phyloP scores from a whole-genome alignment of 164 flowering plant genomes.

The Liquidambar formosana region DNA sequence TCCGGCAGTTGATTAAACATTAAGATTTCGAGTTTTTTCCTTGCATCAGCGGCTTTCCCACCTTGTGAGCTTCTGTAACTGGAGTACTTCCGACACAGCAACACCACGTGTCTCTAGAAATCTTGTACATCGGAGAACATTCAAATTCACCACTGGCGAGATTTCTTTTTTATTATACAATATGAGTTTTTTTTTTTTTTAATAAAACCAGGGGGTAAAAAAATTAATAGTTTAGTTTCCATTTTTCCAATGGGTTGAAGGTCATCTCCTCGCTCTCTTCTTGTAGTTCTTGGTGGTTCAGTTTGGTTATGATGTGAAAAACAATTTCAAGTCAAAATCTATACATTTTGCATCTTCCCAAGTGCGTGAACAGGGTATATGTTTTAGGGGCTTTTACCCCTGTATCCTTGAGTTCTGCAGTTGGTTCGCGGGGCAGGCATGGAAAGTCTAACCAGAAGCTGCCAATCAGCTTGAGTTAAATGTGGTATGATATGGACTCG shows the following conservation, averaged over 20 bases:
- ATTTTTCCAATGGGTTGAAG: too few relatives aligned
- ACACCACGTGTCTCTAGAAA: background rate
- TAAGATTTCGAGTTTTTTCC: background rate
- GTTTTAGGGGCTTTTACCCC: too few relatives aligned
- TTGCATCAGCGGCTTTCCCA: background rate
- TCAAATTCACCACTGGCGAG: background rate
- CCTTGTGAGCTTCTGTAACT: background rate
- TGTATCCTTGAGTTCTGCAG: too few relatives aligned
- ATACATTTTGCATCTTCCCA: background rate
- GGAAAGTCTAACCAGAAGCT: too few relatives aligned
- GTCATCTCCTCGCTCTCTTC: too few relatives aligned
- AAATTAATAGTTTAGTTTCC: background rate
- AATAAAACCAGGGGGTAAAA: background rate
- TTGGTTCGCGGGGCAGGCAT: too few relatives aligned
- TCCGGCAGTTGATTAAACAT: conserved; percentile 51
- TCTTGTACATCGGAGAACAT: background rate
- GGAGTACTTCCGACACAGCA: background rate
- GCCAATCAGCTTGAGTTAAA: too few relatives aligned
- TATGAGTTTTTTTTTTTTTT: background rate
- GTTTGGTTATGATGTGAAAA: too few relatives aligned
- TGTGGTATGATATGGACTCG: too few relatives aligned
- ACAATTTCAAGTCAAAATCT: too few relatives aligned
- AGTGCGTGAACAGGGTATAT: too few relatives aligned
- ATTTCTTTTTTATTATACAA: background rate
- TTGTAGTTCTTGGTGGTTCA: too few relatives aligned